Evolutionary conservation across 768 basidiomycete species (phyloP).

Genomic region (Tricholoma bakamatsutake): DNA sequence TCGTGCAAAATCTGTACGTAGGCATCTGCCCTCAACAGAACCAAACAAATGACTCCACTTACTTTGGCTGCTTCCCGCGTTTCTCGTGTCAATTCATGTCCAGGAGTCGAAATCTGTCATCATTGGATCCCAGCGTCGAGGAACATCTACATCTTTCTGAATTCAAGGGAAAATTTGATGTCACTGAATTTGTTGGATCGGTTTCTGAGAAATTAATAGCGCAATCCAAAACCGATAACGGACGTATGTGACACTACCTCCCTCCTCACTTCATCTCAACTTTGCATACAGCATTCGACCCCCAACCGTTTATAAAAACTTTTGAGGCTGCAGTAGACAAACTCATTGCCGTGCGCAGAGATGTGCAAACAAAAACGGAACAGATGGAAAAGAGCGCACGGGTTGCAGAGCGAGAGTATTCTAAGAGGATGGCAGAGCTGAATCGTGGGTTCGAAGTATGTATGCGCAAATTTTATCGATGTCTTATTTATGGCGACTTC

Average conservation of each 20-base stretch:
- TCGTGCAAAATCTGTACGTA: slow-evolving; percentile 6
- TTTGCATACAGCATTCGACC: slow-evolving; percentile 71
- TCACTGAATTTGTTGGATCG: slow-evolving; percentile 81
- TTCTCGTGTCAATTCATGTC: slow-evolving; percentile 7
- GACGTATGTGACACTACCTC: slow-evolving; percentile 43
- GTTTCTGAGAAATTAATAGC: slow-evolving; percentile 86
- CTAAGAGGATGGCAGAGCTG: slow-evolving; percentile 88
- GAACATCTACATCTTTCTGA: slow-evolving; percentile 46
- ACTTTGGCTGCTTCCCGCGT: not conserved
- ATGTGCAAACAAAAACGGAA: slow-evolving; percentile 87
- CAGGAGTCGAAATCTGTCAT: slow-evolving; percentile 1
- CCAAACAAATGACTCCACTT: slow-evolving; percentile 16
- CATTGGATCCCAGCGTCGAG: slow-evolving; percentile 48
- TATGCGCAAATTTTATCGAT: slow-evolving; percentile 4
- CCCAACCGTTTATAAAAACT: slow-evolving; percentile 86
- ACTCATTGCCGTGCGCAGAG: slow-evolving; percentile 79
- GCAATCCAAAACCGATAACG: slow-evolving; percentile 77
- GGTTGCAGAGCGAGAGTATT: slow-evolving; percentile 88
- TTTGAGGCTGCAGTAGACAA: slow-evolving; percentile 90
- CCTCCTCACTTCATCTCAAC: slow-evolving; percentile 1
- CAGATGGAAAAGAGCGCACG: slow-evolving; percentile 90
- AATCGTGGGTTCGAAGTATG: slow-evolving; percentile 91
- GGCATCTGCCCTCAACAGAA: slow-evolving; percentile 12
- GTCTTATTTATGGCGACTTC: slow-evolving; percentile 7
- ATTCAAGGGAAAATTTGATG: slow-evolving; percentile 85